These are phyloP conservation scores for Cyclotella choctawhatcheeana DNA, from an alignment of 108 stramenopile genomes.

Conservation along the genomic window DNA sequence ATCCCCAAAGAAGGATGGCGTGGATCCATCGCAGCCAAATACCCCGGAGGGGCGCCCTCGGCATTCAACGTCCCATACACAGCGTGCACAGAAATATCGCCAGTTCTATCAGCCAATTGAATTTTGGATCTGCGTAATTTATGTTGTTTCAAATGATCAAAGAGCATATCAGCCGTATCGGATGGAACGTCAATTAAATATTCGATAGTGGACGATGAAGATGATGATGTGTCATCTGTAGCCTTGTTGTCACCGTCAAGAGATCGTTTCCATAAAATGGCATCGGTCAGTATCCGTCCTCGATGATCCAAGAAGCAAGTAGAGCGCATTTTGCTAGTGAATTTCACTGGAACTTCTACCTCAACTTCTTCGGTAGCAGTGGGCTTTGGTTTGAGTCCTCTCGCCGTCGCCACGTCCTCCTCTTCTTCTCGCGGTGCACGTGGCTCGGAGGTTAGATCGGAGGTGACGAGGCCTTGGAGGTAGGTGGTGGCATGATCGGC, in stretches of 20 bases:
- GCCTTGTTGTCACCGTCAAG: neutral
- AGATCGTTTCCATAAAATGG: conserved; percentile 73
- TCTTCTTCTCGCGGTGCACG: conserved; percentile 59
- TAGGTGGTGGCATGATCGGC: conserved; percentile 67
- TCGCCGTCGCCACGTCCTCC: conserved; percentile 17
- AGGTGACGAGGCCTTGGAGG: conserved; percentile 81
- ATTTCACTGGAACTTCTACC: conserved; percentile 51
- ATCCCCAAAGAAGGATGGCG: conserved; percentile 85
- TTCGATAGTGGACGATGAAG: conserved; percentile 44
- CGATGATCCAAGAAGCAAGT: conserved; percentile 85
- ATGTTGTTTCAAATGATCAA: conserved; percentile 72
- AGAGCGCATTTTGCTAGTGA: conserved; percentile 64
- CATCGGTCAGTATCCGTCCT: conserved; percentile 85
- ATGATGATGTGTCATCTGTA: too few relatives aligned
- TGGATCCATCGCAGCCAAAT: conserved; percentile 77
- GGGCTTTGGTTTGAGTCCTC: neutral
- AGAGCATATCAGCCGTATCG: conserved; percentile 60
- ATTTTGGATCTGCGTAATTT: conserved; percentile 77
- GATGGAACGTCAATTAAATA: conserved; percentile 81
- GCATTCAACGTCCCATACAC: conserved; percentile 84
- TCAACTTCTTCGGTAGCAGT: conserved; percentile 11
- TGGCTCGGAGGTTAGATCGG: conserved; percentile 64
- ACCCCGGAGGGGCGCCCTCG: conserved; percentile 67
- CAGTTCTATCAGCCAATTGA: conserved; percentile 59
- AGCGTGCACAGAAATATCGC: conserved; percentile 65